Percentiles rank a stretch among this genome's conserved stretches.
Evolutionary conservation across 2,329 filamentous ascomycete genomes (phyloP).

Genomic region (Penicillium sp.): DNA sequence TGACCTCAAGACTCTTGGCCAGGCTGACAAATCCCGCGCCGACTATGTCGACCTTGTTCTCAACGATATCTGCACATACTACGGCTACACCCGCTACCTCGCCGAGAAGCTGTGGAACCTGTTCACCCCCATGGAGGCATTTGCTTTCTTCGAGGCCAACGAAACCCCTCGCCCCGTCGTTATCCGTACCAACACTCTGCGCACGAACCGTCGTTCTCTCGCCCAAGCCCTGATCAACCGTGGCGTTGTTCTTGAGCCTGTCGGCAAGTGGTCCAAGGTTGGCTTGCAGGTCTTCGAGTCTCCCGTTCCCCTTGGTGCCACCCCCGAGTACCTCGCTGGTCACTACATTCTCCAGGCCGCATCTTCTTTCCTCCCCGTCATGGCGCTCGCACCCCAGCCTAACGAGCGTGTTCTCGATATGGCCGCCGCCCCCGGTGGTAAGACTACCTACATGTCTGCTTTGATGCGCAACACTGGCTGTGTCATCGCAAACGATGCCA

Average conservation of each 20-base stretch:
- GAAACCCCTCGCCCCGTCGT: conserved; percentile 91
- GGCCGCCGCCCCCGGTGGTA: conserved; percentile 93
- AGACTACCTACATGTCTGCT: conserved; percentile 93
- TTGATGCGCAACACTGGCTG: conserved; percentile 97
- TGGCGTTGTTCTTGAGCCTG: conserved; percentile 91
- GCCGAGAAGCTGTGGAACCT: conserved; percentile 93
- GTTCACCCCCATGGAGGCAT: conserved; percentile 89
- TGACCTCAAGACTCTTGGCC: conserved; percentile 78
- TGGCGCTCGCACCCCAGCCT: conserved; percentile 93
- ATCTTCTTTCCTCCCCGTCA: conserved; percentile 93
- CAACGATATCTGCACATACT: conserved; percentile 93
- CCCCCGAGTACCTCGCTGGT: conserved; percentile 93
- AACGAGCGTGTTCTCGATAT: conserved; percentile 89
- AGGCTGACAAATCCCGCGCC: conserved; percentile 75
- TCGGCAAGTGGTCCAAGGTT: conserved; percentile 98
- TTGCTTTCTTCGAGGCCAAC: conserved; percentile 99
- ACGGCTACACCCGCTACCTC: conserved; percentile 92
- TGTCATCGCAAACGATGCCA: conserved; percentile 95
- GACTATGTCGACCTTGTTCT: conserved; percentile 87
- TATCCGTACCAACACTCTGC: conserved; percentile 93
- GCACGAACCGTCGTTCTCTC: conserved; percentile 72
- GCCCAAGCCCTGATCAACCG: conserved; percentile 94
- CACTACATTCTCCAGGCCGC: conserved; percentile 98
- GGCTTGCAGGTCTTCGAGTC: conserved; percentile 95
- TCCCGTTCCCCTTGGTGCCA: conserved; percentile 82